A percentile compares a stretch with the other conserved stretches of the same genome.
Conservation (phyloP, 306 rosid genomes). For the Vigna trinervia region DNA sequence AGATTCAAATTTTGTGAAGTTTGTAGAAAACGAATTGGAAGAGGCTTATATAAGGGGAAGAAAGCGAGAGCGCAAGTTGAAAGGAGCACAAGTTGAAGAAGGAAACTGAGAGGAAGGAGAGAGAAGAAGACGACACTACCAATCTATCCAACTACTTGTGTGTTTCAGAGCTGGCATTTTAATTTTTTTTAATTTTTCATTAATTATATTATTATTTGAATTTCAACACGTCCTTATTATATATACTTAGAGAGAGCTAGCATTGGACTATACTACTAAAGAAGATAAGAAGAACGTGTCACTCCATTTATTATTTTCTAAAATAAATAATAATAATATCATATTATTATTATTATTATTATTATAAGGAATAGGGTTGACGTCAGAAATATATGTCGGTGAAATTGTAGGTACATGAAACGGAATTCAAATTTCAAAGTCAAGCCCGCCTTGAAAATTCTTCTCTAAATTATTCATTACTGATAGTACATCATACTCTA, state of each 20-base stretch:
- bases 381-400: too few species aligned
- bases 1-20: not conserved
- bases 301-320: not conserved
- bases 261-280: not conserved
- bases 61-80: not conserved
- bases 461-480: too few species aligned
- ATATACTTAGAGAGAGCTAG: not conserved
- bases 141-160: constrained; percentile 15
- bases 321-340: not conserved
- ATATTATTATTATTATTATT: too few species aligned
- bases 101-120: constrained; percentile 66
- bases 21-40: not conserved
- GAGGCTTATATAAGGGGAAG: constrained; percentile 15
- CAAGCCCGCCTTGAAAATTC: too few species aligned
- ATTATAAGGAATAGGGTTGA: too few species aligned
- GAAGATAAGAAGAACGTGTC: constrained; percentile 38
- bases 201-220: not conserved
- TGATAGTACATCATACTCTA: too few species aligned
- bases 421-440: too few species aligned
- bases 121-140: constrained; percentile 35
- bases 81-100: constrained; percentile 37
- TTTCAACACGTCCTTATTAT: constrained; percentile 8
- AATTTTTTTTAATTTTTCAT: not conserved
- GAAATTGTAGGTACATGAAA: too few species aligned
- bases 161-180: constrained; percentile 41